Evolutionary conservation across 1,139 yeast genomes (phyloP), one percentile per base, ranked within the genome.

Genomic region (Candida labiduridarum): DNA sequence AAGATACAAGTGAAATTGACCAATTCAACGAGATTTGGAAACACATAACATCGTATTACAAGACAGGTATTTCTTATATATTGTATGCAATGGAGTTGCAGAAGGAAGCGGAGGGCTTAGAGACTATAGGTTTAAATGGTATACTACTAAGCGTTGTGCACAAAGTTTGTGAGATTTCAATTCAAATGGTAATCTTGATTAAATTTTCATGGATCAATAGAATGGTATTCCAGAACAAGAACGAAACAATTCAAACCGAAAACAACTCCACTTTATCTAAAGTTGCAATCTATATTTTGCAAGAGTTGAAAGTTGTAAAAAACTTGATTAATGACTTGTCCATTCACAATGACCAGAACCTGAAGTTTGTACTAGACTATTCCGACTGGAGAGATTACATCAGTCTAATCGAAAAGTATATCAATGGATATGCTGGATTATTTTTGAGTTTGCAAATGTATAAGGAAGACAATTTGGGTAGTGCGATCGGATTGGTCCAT

Each of bases 371-470:
- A 16, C 56, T 67, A n/a, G 55, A 65, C 46, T 54, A 56, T 31
- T 51, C 60, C 1, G 56, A 62, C 34, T 76, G 80, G 80, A n/a
- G 45, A 1, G 65, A 65, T 7, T 76, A 76, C 53, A 58, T 76
- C 44, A 46, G 47, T 2, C 50, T 76, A 2, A 59, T 72, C 36
- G 68, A 68, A 44, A 71, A 68, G 46, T 77, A 76, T 57, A 64
- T 72, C 4, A 58, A 63, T 18, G 79, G 79, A 0, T 75, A 76
- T 51, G 74, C 79, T 33, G 80, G 78, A 0, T 57, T 74, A 40
- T 77, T 76, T 52, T 63, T 76, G 18, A 63, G 80, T 0, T 69
- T 76, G 39, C 81, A 76, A 51, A 62, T 67, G 47, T 76, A 77
- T 55, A 78, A 73, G 52, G 72, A 74, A 45, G 62, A 67, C 45